Evolutionary conservation across 768 basidiomycete genomes (phyloP), one percentile per base, ranked within the genome.

Genomic region (Phlegmacium glaucopus): DNA sequence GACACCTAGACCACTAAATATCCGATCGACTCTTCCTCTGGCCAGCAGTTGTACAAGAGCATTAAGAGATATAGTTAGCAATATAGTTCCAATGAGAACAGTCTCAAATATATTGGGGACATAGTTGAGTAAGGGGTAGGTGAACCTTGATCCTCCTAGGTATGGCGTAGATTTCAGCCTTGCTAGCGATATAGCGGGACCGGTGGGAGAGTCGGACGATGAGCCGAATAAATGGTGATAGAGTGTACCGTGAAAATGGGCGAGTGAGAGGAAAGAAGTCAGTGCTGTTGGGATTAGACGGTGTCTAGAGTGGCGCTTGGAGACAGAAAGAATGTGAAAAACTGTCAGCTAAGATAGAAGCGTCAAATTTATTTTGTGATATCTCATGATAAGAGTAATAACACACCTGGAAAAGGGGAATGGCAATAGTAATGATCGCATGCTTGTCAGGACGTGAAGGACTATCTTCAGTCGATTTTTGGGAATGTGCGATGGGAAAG

Each of bases 91-190:
- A 26, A 87, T 54, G 32, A 90, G 75, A 41, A 77, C 40, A 1
- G 85, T 77, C 61, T 90, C 88, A 48, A 90, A 80, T 45, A 85
- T 63, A 62, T 82, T 85, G 4, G 86, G 85, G 46, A 89, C 74
- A 51, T 85, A 86, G 58, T 85, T 87, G 47, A 89, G 75, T 10
- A 88, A 71, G 1, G 88, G 87, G 56, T 88, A 87, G 10, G 51
- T 62, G n/a, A 55, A 35, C 12, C 49, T 34, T 13, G 38, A 26
- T 8, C 36, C 40, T 29, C 46, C 39, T 7, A 42, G 42, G 38
- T 41, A 50, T 6, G 46, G 26, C 8, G 29, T 50, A 5, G 30
- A 25, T 34, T 8, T 42, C 16, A 48, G 41, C 10, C 48, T 34
- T 17, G 36, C 16, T 12, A 55, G 35, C 32, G 51, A 34, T 45